phyloP scores from a whole-genome alignment of 2,329 filamentous ascomycete species.

The Penicillium griseofulvum region DNA sequence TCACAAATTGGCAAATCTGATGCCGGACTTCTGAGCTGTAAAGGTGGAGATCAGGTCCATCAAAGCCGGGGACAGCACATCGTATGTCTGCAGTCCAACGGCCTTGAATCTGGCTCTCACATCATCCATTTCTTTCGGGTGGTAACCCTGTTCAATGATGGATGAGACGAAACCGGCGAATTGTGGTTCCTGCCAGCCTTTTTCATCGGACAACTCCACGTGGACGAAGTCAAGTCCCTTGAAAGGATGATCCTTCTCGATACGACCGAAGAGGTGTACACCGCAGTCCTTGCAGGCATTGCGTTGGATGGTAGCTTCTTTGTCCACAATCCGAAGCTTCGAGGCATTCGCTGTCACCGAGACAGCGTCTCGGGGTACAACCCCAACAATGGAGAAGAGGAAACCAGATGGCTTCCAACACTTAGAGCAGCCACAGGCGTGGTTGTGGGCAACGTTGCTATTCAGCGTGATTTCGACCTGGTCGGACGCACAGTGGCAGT shows the following conservation, averaged over 20 bases:
- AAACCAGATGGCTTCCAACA: constrained; percentile 67
- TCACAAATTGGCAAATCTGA: constrained; percentile 28
- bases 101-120: constrained; percentile 55
- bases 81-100: constrained; percentile 61
- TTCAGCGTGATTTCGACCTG: constrained; percentile 58
- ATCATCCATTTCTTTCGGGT: constrained; percentile 54
- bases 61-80: constrained; percentile 59
- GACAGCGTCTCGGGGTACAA: constrained; percentile 57
- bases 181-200: constrained; percentile 70
- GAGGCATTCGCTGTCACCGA: constrained; percentile 56
- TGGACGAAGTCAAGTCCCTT: constrained; percentile 69
- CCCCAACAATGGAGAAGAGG: constrained; percentile 64
- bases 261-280: constrained; percentile 63
- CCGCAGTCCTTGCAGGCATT: constrained; percentile 62
- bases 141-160: constrained; percentile 66
- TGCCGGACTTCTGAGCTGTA: constrained; percentile 50
- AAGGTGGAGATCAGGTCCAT: constrained; percentile 63
- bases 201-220: constrained; percentile 57
- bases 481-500: constrained; percentile 58
- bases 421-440: constrained; percentile 69
- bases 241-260: constrained; percentile 64
- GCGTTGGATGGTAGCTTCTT: constrained; percentile 58
- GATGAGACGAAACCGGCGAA: constrained; percentile 67
- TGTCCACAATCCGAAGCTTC: constrained; percentile 59
- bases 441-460: constrained; percentile 64